Evolutionary conservation across 2,329 filamentous ascomycete genomes (phyloP), one percentile per base, ranked within the genome.

Genomic region (Pseudopithomyces maydicus): DNA sequence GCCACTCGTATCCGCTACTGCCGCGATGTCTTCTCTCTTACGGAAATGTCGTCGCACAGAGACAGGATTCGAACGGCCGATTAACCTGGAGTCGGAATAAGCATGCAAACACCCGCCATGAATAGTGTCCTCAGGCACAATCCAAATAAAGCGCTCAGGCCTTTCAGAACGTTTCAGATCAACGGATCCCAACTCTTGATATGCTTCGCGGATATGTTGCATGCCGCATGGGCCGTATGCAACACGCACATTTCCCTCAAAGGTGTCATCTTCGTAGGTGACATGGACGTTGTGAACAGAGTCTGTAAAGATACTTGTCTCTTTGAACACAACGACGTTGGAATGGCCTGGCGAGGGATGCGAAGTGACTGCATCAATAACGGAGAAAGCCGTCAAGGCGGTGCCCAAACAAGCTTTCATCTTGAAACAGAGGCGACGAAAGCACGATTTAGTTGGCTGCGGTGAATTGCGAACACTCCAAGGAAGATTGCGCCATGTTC

Each of bases 1-100:
- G 0, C 86, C 85, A 67, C 77, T 84, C 2, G 78, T 76, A 49
- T 84, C 81, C 52, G 80, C 80, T 76, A 88, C 82, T 17, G 79
- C 74, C 2, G 79, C 74, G 4, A 79, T 76, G 14, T 73, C 67
- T 51, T 77, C 74, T 47, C 78, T 67, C 54, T 70, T 73, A 39
- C 66, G 62, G 17, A 75, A 73, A 22, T 72, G 72, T 54, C 70
- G 69, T 23, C 63, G 70, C 17, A 81, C 66, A 5, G 64, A 64
- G 39, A 81, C 69, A 10, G 74, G 72, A n/a, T 66, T 57, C 11
- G 80, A 82, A 45, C 76, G 72, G 38, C 80, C 79, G 6, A 82
- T 71, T 3, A 80, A 58, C 2, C 48, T 56, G 6, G 73, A 65
- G 2, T 72, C 74, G 5, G 76, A 77, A 63, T 76, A 82, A 3